These are phyloP conservation scores for Ceratocystis ficicola DNA, from an alignment of 2,329 filamentous ascomycete species.

Conservation along the genomic window DNA sequence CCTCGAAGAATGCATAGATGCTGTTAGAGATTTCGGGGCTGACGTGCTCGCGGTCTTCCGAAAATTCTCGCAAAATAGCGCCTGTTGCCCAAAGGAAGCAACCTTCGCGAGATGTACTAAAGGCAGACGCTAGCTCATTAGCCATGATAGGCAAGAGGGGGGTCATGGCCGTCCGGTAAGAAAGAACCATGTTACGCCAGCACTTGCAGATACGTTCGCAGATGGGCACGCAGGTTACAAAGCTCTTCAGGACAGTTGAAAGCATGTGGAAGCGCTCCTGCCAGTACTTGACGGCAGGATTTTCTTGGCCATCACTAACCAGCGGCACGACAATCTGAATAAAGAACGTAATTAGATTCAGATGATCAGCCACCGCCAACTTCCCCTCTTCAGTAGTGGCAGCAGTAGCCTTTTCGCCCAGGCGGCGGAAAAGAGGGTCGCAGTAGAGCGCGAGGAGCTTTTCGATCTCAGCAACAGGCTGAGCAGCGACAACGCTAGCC, in stretches of 20 bases:
- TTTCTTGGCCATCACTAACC: conserved; percentile 57
- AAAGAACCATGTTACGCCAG: conserved; percentile 95
- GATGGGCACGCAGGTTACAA: conserved; percentile 74
- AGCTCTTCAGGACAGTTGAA: conserved; percentile 75
- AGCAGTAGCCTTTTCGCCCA: conserved; percentile 77
- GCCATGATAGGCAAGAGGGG: conserved; percentile 76
- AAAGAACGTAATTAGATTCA: conserved; percentile 86
- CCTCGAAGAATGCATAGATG: conserved; percentile 90
- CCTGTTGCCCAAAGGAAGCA: conserved; percentile 99
- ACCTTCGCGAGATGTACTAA: conserved; percentile 74
- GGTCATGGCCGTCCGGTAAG: conserved; percentile 78
- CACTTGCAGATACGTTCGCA: conserved; percentile 87
- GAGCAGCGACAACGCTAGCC: conserved; percentile 77
- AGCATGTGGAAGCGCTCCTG: conserved; percentile 84
- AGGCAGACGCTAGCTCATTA: conserved; percentile 75
- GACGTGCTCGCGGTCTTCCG: conserved; percentile 75
- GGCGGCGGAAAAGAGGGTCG: conserved; percentile 71
- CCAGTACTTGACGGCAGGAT: conserved; percentile 93
- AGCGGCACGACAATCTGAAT: conserved; percentile 66
- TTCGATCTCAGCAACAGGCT: conserved; percentile 69
- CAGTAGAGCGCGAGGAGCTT: conserved; percentile 82
- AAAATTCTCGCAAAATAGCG: conserved; percentile 89
- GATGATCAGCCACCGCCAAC: conserved; percentile 77
- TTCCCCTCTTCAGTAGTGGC: conserved; percentile 75
- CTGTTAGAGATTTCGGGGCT: conserved; percentile 69